phyloP scores from a whole-genome alignment of 1,284 basidiomycete species.

The Malassezia yamatoensis region DNA sequence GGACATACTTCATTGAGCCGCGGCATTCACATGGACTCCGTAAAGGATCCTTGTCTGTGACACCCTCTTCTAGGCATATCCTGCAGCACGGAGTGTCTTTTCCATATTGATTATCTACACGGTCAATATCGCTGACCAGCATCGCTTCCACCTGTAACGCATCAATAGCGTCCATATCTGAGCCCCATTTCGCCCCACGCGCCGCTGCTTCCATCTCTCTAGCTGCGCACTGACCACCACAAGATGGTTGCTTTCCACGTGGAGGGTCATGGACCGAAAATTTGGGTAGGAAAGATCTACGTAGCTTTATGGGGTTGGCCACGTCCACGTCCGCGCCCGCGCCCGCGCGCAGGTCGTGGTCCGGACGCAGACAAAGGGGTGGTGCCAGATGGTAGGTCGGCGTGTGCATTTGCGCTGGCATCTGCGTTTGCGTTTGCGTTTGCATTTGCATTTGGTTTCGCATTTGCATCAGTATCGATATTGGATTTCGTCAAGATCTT shows the following conservation, averaged over 20 bases:
- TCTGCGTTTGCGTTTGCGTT: too few species aligned
- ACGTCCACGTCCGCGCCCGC: background rate
- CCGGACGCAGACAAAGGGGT: background rate
- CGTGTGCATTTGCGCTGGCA: too few species aligned
- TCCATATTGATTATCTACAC: background rate
- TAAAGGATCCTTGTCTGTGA: conserved; percentile 13
- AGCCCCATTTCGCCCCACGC: background rate
- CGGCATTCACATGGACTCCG: conserved; percentile 33
- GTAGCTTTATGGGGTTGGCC: background rate
- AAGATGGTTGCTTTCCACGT: background rate
- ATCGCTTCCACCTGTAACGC: conserved; percentile 12
- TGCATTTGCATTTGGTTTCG: background rate
- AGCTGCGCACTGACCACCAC: background rate
- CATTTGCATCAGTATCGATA: background rate
- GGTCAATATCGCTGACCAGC: background rate
- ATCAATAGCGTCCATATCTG: conserved; percentile 4
- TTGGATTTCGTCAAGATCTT: too few species aligned
- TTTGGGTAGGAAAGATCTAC: too few species aligned
- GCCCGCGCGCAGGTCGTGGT: background rate
- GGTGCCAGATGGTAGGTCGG: too few species aligned
- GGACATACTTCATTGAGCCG: conserved; percentile 45
- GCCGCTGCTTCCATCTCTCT: background rate
- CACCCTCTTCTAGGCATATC: conserved; percentile 8
- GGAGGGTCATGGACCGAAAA: too few species aligned
- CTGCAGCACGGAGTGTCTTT: conserved; percentile 2